Conservation (phyloP, 306 rosid genomes). For the Malus orientalis region DNA sequence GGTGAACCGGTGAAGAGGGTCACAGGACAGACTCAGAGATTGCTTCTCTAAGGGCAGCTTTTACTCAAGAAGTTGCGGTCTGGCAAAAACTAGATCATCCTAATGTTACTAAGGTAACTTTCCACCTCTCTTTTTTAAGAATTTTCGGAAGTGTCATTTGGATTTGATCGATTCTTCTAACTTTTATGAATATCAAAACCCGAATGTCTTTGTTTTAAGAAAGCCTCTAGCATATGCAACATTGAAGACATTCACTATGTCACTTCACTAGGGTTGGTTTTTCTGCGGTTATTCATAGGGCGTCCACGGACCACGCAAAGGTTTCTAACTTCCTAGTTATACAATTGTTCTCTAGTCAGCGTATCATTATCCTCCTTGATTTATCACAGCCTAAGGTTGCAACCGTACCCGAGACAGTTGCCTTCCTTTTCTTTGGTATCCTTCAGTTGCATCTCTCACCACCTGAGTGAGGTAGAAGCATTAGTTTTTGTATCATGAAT, state of each 20-base stretch:
- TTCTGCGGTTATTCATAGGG: not conserved
- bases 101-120: constrained; percentile 85
- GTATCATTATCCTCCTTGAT: not conserved
- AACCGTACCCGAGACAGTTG: not conserved
- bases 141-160: not conserved
- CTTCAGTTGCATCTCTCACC: not conserved
- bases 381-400: not conserved
- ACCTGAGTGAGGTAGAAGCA: not conserved
- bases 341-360: not conserved
- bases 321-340: not conserved
- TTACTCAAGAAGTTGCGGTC: constrained; percentile 12
- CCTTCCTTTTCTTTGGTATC: not conserved
- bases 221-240: not conserved
- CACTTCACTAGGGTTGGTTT: not conserved
- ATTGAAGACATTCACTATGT: not conserved
- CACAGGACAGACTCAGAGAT: constrained; percentile 90
- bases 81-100: constrained; percentile 99
- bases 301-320: not conserved
- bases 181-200: not conserved
- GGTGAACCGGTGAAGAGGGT: constrained; percentile 71
- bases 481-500: not conserved
- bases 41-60: constrained; percentile 78
- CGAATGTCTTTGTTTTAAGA: not conserved
- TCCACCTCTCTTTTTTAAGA: constrained; percentile 7
- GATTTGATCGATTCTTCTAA: not conserved